phyloP scores from a whole-genome alignment of 2,329 filamentous ascomycete species.

The Trichoderma oligosporum region DNA sequence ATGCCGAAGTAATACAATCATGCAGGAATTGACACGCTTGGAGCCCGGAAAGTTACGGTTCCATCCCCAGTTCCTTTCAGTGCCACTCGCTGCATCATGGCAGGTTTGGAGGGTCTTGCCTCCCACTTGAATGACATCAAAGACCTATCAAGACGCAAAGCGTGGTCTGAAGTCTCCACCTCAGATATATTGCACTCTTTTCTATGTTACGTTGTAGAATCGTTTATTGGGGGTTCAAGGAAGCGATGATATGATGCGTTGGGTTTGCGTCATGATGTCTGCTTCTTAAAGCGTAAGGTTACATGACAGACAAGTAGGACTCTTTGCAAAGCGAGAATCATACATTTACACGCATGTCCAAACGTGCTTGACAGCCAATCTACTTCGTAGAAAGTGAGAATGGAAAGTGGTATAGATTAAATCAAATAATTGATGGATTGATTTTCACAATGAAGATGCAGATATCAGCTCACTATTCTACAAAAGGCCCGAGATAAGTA shows the following conservation, averaged over 20 bases:
- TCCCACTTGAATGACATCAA: neutral
- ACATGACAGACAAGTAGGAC: neutral
- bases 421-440: neutral
- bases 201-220: too few relatives aligned
- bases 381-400: neutral
- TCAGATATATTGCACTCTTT: neutral
- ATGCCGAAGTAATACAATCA: neutral
- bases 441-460: neutral
- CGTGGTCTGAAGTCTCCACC: neutral
- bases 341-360: neutral
- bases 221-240: neutral
- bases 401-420: neutral
- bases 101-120: neutral
- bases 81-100: neutral
- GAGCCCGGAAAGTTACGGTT: neutral
- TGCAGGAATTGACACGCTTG: neutral
- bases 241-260: neutral
- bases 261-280: neutral
- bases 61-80: neutral
- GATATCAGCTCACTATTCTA: neutral
- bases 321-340: neutral
- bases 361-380: neutral
- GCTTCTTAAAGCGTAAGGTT: neutral
- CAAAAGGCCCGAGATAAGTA: constrained; percentile 14
- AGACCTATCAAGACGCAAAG: neutral